Evolutionary conservation across 257 asterid species (phyloP).

Genomic region (Gentiana dahurica): DNA sequence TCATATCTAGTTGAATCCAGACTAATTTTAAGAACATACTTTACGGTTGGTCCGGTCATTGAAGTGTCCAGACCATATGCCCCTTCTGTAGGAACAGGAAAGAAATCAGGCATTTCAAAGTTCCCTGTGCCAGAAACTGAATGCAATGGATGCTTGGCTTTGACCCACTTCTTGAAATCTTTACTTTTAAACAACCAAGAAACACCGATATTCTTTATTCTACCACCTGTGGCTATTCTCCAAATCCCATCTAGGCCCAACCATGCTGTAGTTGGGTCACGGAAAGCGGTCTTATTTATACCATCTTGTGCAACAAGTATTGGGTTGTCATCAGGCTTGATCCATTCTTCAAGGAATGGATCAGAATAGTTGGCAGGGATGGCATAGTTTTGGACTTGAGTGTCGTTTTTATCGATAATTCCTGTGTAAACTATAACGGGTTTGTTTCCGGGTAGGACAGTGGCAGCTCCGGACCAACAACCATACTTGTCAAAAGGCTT

Average conservation of each 20-base stretch:
- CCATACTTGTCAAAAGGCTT: conserved; percentile 51
- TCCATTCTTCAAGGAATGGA: conserved; percentile 49
- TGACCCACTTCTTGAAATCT: conserved; percentile 49
- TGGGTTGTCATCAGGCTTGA: conserved; percentile 69
- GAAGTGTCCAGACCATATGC: conserved; percentile 41
- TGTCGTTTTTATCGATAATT: conserved; percentile 26
- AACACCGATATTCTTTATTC: conserved; percentile 27
- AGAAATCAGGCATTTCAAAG: conserved; percentile 80
- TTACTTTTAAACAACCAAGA: conserved; percentile 38
- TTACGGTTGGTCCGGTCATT: conserved; percentile 22
- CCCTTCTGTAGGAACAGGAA: conserved; percentile 27
- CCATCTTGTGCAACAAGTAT: conserved; percentile 26
- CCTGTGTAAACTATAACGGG: conserved; percentile 76
- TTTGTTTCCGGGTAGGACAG: conserved; percentile 50
- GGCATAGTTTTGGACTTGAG: conserved; percentile 77
- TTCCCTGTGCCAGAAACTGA: conserved; percentile 29
- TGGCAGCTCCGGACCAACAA: conserved; percentile 87
- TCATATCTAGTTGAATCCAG: conserved; percentile 54
- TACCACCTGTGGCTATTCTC: conserved; percentile 42
- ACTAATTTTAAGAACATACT: conserved; percentile 53
- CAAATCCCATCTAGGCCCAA: conserved; percentile 40
- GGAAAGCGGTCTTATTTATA: conserved; percentile 44
- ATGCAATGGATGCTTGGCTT: conserved; percentile 43
- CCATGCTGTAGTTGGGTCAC: conserved; percentile 89
- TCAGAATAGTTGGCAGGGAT: conserved; percentile 56